A percentile compares a stretch with the other conserved stretches of the same genome.
phyloP scores from a whole-genome alignment of 306 rosid genomes.

The Trifolium repens region DNA sequence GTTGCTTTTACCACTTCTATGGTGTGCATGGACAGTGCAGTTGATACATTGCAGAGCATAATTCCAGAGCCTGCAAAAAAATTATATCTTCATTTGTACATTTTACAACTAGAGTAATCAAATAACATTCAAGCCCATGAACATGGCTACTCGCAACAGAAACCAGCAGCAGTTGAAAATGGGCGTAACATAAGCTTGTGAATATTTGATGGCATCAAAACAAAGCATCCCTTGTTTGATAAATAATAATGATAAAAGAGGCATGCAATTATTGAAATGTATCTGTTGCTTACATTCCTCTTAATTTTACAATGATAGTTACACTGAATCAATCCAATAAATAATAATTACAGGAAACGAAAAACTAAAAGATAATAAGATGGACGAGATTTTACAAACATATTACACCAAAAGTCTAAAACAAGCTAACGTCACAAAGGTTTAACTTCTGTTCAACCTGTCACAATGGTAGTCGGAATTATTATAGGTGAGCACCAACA shows the following conservation, averaged over 20 bases:
- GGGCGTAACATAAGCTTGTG: not conserved
- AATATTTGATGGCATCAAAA: not conserved
- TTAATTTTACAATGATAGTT: slow-evolving; percentile 40
- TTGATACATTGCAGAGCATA: not conserved
- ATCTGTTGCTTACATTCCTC: slow-evolving; percentile 35
- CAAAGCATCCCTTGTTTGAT: not conserved
- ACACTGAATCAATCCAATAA: slow-evolving; percentile 34
- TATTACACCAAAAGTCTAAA: slow-evolving; percentile 26
- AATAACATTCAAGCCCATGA: not conserved
- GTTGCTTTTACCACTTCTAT: not conserved
- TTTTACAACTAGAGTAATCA: not conserved
- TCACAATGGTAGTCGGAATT: slow-evolving; percentile 34
- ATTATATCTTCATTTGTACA: not conserved
- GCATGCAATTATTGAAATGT: slow-evolving; percentile 25
- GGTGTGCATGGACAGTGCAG: not conserved
- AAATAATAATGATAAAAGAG: slow-evolving; percentile 9
- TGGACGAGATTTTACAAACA: slow-evolving; percentile 40
- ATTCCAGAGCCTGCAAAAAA: not conserved
- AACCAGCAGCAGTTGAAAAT: not conserved
- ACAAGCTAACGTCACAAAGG: slow-evolving; percentile 42
- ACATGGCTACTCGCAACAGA: not conserved
- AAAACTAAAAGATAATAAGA: not conserved
- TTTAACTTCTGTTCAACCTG: slow-evolving; percentile 77
- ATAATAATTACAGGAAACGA: not conserved
- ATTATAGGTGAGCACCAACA: slow-evolving; percentile 46